These are phyloP conservation scores for Hypoxylon sp. DNA, from an alignment of 2,329 filamentous ascomycete species.

Conservation along the genomic window DNA sequence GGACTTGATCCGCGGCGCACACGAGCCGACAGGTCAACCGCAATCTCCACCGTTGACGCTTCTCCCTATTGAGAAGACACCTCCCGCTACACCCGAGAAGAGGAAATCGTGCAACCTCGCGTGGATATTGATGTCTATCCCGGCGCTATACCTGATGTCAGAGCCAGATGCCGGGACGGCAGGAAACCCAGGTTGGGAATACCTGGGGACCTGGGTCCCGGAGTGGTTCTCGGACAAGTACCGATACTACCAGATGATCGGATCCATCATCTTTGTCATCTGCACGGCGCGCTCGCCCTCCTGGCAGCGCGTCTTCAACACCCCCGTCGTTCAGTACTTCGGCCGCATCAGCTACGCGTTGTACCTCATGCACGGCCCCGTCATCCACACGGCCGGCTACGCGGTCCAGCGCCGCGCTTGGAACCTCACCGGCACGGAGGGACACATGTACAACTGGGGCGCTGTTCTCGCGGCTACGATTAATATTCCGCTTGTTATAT, in stretches of 20 bases:
- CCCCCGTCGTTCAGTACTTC: slow-evolving; percentile 61
- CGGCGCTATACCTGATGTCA: slow-evolving; percentile 62
- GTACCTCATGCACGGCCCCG: slow-evolving; percentile 68
- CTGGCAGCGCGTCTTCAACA: slow-evolving; percentile 62
- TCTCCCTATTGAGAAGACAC: slow-evolving; percentile 39
- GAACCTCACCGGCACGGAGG: slow-evolving; percentile 57
- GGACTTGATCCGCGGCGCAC: slow-evolving; percentile 59
- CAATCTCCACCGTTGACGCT: slow-evolving; percentile 27
- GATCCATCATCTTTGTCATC: slow-evolving; percentile 61
- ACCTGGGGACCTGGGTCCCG: slow-evolving; percentile 58
- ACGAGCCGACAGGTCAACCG: slow-evolving; percentile 41
- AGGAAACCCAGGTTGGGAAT: slow-evolving; percentile 61
- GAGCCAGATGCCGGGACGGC: slow-evolving; percentile 53
- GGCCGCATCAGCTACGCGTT: slow-evolving; percentile 68
- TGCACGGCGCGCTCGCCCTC: slow-evolving; percentile 56
- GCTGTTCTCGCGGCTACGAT: slow-evolving; percentile 57
- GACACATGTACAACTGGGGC: slow-evolving; percentile 55
- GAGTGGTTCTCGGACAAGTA: slow-evolving; percentile 59
- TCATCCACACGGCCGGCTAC: slow-evolving; percentile 63
- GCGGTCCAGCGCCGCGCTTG: slow-evolving; percentile 59
- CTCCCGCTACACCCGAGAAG: slow-evolving; percentile 15
- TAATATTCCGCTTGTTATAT: slow-evolving; percentile 61
- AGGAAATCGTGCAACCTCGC: slow-evolving; percentile 38
- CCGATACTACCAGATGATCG: slow-evolving; percentile 65
- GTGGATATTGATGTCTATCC: slow-evolving; percentile 55